These are phyloP conservation scores for Mycosphaerella sp. DNA, from an alignment of 2,329 filamentous ascomycete species.

Conservation along the genomic window DNA sequence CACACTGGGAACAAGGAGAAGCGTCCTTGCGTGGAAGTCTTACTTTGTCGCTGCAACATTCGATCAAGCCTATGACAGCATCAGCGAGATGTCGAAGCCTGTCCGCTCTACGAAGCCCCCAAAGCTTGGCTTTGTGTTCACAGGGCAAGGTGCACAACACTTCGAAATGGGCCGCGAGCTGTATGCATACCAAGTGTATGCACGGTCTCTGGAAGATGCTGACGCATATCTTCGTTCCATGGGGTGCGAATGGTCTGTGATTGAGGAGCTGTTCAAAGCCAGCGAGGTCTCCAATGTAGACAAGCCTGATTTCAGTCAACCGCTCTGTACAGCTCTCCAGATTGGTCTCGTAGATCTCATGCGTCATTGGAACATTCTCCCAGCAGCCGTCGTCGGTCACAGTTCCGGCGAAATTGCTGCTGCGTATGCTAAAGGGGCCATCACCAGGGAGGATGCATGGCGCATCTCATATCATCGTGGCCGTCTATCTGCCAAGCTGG, in stretches of 20 bases:
- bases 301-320: slow-evolving; percentile 6
- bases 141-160: slow-evolving; percentile 20
- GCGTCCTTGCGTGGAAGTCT: background rate
- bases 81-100: background rate
- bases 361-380: slow-evolving; percentile 13
- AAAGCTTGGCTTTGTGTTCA: slow-evolving; percentile 12
- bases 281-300: slow-evolving; percentile 39
- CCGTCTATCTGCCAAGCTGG: background rate
- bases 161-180: slow-evolving; percentile 12
- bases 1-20: background rate
- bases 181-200: background rate
- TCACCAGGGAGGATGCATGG: slow-evolving; percentile 17
- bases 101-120: background rate
- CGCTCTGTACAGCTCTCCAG: slow-evolving; percentile 13
- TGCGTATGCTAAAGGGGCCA: slow-evolving; percentile 24
- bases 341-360: slow-evolving; percentile 7
- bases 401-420: slow-evolving; percentile 31
- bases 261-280: slow-evolving; percentile 41
- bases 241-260: slow-evolving; percentile 2
- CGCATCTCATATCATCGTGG: slow-evolving; percentile 17
- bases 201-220: background rate
- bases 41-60: background rate
- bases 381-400: slow-evolving; percentile 28
- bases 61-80: background rate
- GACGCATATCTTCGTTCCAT: slow-evolving; percentile 13